Evolutionary conservation across 2,329 filamentous ascomycete genomes (phyloP).

Genomic region (Monosporascus cannonballus): DNA sequence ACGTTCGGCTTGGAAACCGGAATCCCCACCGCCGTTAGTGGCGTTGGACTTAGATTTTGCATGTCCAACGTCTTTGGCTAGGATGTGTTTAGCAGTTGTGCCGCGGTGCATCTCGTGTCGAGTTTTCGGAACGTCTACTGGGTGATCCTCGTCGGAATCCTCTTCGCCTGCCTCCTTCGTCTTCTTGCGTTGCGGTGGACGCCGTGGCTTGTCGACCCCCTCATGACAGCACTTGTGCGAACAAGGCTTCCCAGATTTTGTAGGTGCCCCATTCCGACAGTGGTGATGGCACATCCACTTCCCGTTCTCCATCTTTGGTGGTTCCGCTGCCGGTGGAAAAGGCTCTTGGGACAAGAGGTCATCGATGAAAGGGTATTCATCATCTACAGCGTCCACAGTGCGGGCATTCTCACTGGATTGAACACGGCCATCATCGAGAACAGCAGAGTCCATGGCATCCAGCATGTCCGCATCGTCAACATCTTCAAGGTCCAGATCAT

Average conservation of each 20-base stretch:
- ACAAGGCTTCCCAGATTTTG: conserved; percentile 42
- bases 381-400: conserved; percentile 18
- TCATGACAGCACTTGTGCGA: conserved; percentile 69
- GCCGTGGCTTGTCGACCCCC: conserved; percentile 59
- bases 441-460: conserved; percentile 21
- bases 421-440: conserved; percentile 12
- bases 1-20: background rate
- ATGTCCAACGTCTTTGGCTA: background rate
- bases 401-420: conserved; percentile 8
- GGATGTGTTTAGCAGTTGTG: background rate
- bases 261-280: conserved; percentile 41
- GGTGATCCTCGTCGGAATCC: conserved; percentile 2
- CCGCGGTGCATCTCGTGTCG: background rate
- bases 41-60: background rate
- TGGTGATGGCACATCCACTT: conserved; percentile 69
- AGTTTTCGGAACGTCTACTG: background rate
- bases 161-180: conserved; percentile 19
- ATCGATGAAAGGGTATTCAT: conserved; percentile 49
- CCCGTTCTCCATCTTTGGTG: conserved; percentile 57
- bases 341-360: conserved; percentile 32
- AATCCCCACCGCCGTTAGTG: background rate
- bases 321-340: conserved; percentile 21
- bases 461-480: conserved; percentile 38
- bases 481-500: conserved; percentile 24
- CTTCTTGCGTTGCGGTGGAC: conserved; percentile 27